Evolutionary conservation across 306 rosid genomes (phyloP), one percentile per base, ranked within the genome.

Genomic region (Casuarina equisetifolia): DNA sequence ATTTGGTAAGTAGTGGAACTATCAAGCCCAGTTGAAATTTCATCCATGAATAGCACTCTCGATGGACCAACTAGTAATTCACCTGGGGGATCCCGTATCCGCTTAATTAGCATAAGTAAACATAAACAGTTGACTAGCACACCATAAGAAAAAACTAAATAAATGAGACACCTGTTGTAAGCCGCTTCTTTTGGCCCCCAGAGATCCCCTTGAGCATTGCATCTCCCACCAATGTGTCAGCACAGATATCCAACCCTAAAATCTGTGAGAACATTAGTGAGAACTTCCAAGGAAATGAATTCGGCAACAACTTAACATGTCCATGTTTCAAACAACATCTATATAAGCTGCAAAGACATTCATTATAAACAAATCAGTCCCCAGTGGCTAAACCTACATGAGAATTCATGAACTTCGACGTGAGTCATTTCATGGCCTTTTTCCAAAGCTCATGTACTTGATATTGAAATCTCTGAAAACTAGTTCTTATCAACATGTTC

Each of bases 181-280:
- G 99, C 81, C 99, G 92, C 85, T 96, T 96, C 88, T 96, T 96
- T 85, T 96, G 99, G 4, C 99, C 99, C 51, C 99, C 99, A 9
- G 99, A 96, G 70, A 96, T 93, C 45, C 99, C 99, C 81, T 96
- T 96, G 12, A 96, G 94, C 99, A 96, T 96, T 90, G 92, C 99
- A 85, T 96, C 98, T 72, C 99, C 99, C 52, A 91, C 98, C 86
- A 96, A 84, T 70, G 99, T 96, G 88, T 96, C 99, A 86, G 97
- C 98, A 73, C 99, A 96, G 58, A 90, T 79, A 86, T 96, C 99
- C 97, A 96, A 86, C 88, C 99, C 99, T 92, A 96, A 88, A 86
- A 93, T 91, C 99, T 96, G 91, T 91, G 96, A 83, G 75, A 85
- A 87, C 85, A 69, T 91, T 89, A 85, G 87, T 79, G 84, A 80